Conservation (phyloP, 1,284 basidiomycete species). For the Rhodotorula sp. region DNA sequence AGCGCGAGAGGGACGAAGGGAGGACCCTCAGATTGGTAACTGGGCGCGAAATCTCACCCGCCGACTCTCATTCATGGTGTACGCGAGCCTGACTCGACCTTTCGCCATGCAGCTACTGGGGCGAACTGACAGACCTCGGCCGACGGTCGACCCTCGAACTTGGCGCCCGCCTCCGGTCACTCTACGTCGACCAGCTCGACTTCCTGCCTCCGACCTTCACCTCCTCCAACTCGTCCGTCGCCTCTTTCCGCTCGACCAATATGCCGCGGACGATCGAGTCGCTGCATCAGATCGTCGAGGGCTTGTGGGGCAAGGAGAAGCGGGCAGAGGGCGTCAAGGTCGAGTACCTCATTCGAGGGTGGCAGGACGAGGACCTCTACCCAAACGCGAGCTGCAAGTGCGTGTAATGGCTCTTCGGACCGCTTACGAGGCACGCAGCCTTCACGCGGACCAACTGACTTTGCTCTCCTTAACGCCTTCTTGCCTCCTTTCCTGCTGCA, state of each 20-base stretch:
- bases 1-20: conserved; percentile 5
- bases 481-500: background rate
- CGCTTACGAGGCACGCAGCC: background rate
- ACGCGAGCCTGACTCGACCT: too few relatives aligned
- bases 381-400: conserved; percentile 19
- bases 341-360: conserved; percentile 32
- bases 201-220: conserved; percentile 36
- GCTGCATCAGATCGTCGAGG: conserved; percentile 38
- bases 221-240: background rate
- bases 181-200: conserved; percentile 40
- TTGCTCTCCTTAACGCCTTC: too few relatives aligned
- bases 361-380: conserved; percentile 29
- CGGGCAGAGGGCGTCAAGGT: conserved; percentile 21
- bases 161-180: conserved; percentile 31
- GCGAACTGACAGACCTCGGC: conserved; percentile 44
- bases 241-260: conserved; percentile 39
- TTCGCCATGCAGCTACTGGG: conserved; percentile 34
- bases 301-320: conserved; percentile 19
- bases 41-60: background rate
- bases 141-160: conserved; percentile 39
- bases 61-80: too few relatives aligned
- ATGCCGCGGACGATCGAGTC: conserved; percentile 42
- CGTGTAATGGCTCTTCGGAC: background rate
- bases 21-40: conserved; percentile 22
- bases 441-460: background rate